Evolutionary conservation across 257 asterid genomes (phyloP).

Genomic region (Ilex aquifolium): DNA sequence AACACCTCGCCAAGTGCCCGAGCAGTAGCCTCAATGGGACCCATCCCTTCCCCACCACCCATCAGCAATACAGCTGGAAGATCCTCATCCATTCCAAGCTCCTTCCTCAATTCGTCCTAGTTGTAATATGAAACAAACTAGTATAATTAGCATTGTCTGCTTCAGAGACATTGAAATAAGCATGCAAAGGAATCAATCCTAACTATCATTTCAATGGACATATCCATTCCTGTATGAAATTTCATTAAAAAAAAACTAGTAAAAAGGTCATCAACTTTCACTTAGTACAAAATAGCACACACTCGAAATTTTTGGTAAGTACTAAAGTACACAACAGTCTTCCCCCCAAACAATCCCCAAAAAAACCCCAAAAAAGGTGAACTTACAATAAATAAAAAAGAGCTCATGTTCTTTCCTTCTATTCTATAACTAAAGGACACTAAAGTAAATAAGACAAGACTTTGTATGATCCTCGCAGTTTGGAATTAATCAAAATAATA

Average conservation of each 20-base stretch:
- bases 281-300: no score
- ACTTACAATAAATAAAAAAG: no score
- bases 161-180: not conserved
- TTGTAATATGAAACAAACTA: not conserved
- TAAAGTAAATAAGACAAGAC: no score
- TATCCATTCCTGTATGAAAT: not conserved
- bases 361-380: no score
- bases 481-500: no score
- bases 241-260: no score
- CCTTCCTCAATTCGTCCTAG: conserved; percentile 75
- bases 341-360: no score
- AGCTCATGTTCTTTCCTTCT: no score
- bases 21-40: conserved; percentile 99
- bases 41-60: conserved; percentile 99
- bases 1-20: conserved; percentile 81
- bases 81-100: conserved; percentile 77
- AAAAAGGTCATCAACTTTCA: not conserved
- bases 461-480: no score
- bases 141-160: not conserved
- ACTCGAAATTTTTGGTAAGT: no score
- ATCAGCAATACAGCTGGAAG: conserved; percentile 89
- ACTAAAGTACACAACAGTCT: no score
- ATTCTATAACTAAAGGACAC: no score
- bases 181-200: not conserved
- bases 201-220: not conserved